phyloP scores from a whole-genome alignment of 495 filamentous ascomycete genomes.

The Penicillium parvum region DNA sequence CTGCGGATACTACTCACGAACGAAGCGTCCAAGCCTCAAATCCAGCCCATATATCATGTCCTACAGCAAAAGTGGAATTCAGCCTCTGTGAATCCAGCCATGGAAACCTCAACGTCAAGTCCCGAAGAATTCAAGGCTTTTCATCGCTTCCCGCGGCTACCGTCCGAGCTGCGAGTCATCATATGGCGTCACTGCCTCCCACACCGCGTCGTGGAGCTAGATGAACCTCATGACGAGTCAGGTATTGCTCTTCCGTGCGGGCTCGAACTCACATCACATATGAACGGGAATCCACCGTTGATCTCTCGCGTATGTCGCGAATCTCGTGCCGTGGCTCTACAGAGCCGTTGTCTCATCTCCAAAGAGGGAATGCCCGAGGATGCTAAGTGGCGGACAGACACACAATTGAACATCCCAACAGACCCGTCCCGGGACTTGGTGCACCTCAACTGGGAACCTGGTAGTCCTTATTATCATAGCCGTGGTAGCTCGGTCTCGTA shows the following conservation, averaged over 20 bases:
- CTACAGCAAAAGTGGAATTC: no score
- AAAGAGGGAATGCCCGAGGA: not conserved
- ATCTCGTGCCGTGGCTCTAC: slow-evolving; percentile 2
- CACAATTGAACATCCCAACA: no score
- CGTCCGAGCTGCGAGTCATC: not conserved
- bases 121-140: no score
- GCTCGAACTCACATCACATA: not conserved
- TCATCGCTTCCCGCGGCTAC: not conserved
- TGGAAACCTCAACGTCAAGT: no score
- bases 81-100: no score
- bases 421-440: not conserved
- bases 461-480: no score
- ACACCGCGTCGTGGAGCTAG: slow-evolving; percentile 1
- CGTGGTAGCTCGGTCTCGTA: no score
- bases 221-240: no score
- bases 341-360: not conserved
- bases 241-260: no score
- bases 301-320: slow-evolving; percentile 4
- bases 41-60: no score
- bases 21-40: no score
- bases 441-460: not conserved
- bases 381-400: not conserved
- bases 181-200: slow-evolving; percentile 4
- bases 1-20: no score
- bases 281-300: not conserved